Evolutionary conservation across 495 filamentous ascomycete genomes (phyloP), one percentile per base, ranked within the genome.

Genomic region (Aspergillus bertholletiae): DNA sequence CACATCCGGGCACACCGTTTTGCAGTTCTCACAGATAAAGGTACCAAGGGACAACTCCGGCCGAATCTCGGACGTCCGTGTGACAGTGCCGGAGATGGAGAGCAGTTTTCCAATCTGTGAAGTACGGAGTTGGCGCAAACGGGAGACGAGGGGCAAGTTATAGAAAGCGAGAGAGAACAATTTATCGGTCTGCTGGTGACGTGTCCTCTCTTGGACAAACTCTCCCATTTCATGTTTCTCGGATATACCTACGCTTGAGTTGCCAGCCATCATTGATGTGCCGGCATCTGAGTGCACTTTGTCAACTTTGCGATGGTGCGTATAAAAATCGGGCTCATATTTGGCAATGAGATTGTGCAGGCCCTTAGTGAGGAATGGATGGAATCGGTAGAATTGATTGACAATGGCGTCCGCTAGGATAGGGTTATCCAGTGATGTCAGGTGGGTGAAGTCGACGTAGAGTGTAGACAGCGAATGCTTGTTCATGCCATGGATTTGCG

Each of bases 141-240:
- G 81, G 5, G 92, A 94, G 26, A 97, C 89, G n/a, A 97, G 79
- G 1, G 94, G 93, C 18, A 99, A 76, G 67, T 97, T 96, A 76
- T 97, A 97, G 69, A 97, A 97, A 12, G 95, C 95, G 24, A 97
- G 78, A 15, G 91, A 81, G 65, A 99, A 99, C 15, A 97, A 73
- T 71, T 96, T 96, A 69, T 99, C 94, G 6, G 95, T 96, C 70
- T 96, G 90, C 65, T 96, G 94, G 67, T 96, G 90, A n/a, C 83
- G 82, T 21, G 88, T 94, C 75, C 89, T 90, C 44, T 70, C 61
- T 21, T 65, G 68, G 15, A 72, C 69, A 13, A 61, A 54, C 30
- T 59, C 58, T 17, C 69, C 70, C 50, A 74, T 43, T 20, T 74
- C 66, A 0, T 66, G 65, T 41, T 71, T 68, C 24, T 92, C 88